A percentile compares a stretch with the other conserved stretches of the same genome.
These are phyloP conservation scores for Diaporthe ampelina DNA, from an alignment of 2,329 filamentous ascomycete genomes.

Conservation along the genomic window DNA sequence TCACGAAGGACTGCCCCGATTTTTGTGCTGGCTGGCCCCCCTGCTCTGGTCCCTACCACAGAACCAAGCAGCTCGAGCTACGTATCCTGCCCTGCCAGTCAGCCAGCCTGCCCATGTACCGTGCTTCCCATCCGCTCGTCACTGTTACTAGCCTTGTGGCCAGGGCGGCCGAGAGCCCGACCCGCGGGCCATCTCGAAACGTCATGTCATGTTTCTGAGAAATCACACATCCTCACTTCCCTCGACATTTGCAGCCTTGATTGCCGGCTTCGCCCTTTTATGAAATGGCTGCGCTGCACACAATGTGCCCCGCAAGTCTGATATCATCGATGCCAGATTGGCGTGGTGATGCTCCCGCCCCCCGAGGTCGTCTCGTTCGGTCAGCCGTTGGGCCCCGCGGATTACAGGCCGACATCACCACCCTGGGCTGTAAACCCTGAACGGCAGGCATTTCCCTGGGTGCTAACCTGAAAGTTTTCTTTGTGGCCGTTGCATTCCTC, in stretches of 20 bases:
- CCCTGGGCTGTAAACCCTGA: slow-evolving; percentile 23
- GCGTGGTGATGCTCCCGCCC: neutral
- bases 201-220: slow-evolving; percentile 32
- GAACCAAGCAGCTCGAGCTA: no score
- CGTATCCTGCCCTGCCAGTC: neutral
- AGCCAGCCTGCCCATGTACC: neutral
- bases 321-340: neutral
- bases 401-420: slow-evolving; percentile 18
- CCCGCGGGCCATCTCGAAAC: slow-evolving; percentile 36
- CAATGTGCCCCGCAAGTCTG: neutral
- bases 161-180: slow-evolving; percentile 32
- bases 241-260: slow-evolving; percentile 18
- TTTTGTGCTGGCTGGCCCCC: no score
- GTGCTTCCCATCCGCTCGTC: neutral
- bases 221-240: slow-evolving; percentile 29
- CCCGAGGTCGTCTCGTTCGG: neutral
- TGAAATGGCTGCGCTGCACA: neutral
- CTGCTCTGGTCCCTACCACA: neutral
- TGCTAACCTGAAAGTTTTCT: slow-evolving; percentile 21
- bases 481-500: slow-evolving; percentile 22
- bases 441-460: slow-evolving; percentile 20
- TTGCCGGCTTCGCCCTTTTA: neutral
- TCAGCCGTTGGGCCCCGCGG: neutral
- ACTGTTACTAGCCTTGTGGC: slow-evolving; percentile 28
- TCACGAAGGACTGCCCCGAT: slow-evolving; percentile 5